Evolutionary conservation across 2,329 filamentous ascomycete genomes (phyloP), one percentile per base, ranked within the genome.

Genomic region (Polytolypa hystricis): DNA sequence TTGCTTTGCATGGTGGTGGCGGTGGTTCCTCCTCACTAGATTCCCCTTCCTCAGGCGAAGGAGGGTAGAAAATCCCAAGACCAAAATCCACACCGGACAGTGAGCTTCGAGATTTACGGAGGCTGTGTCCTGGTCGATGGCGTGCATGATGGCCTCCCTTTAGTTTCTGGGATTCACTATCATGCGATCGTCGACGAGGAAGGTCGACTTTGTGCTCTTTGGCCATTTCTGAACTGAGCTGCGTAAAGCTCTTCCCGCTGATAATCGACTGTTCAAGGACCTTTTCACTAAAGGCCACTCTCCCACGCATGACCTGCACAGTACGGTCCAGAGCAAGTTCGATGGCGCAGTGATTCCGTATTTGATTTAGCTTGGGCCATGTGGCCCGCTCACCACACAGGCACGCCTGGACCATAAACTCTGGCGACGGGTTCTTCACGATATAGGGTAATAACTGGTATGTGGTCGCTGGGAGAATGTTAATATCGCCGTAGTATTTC

Each of bases 401-500:
- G 49, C 82, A 82, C 6, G 83, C 80, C 31, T 81, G 72, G 4
- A 80, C 58, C 84, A 96, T 93, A 55, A 93, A 96, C 4, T 87
- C 83, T 0, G 77, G 65, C 0, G 81, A 86, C 1, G 89, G 89
- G 40, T 96, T 96, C 44, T 73, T 80, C 30, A 96, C 66, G 17
- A 95, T 77, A 6, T 74, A 72, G 1, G 82, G 79, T 15, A 93
- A 73, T 43, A 93, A 80, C 5, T 77, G 70, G 35, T 81, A 76
- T 4, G 73, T 73, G 40, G 93, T 79, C 37, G 85, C 77, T 0
- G 87, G 87, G 20, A 93, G 69, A 37, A 96, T 94, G 30, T 86
- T 96, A 54, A 96, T 94, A 57, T 96, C 87, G 5, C 89, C 89
- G 2, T 84, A 87, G 52, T 96, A 96, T 45, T 82, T 84, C 52